A percentile compares a stretch with the other conserved stretches of the same genome.
phyloP scores from a whole-genome alignment of 176 grass and related monocot genomes.

The Rhynchospora breviuscula region DNA sequence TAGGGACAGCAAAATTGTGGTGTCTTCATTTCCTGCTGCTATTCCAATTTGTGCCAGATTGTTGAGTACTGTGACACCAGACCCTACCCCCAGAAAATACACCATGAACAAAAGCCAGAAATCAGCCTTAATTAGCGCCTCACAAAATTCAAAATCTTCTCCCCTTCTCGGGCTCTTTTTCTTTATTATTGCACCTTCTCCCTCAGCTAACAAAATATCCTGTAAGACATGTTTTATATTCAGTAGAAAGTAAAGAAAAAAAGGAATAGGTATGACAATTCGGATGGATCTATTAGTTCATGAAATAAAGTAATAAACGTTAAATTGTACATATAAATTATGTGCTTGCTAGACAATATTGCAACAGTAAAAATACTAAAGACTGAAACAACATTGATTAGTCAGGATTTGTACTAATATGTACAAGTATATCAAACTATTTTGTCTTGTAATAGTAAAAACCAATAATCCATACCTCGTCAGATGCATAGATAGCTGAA shows the following conservation, averaged over 20 bases:
- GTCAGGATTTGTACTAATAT: not conserved
- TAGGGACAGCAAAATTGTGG: constrained; percentile 69
- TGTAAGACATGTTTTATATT: not conserved
- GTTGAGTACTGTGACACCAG: constrained; percentile 85
- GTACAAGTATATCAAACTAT: not conserved
- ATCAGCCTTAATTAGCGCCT: constrained; percentile 83
- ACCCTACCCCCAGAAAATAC: constrained; percentile 89
- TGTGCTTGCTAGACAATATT: too few species aligned
- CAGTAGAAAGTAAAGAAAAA: not conserved
- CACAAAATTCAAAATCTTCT: constrained; percentile 80
- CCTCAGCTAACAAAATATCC: constrained; percentile 76
- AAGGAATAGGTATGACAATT: not conserved
- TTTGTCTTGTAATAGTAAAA: not conserved
- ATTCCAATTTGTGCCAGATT: constrained; percentile 91
- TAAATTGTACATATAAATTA: not conserved
- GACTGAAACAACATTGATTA: not conserved
- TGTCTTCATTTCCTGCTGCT: constrained; percentile 68
- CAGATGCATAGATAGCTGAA: constrained; percentile 43
- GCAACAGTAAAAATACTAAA: not conserved
- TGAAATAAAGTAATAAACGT: not conserved
- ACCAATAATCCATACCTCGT: constrained; percentile 26
- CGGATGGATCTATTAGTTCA: not conserved
- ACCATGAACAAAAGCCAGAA: constrained; percentile 79
- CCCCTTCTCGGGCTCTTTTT: constrained; percentile 73
- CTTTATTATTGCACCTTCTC: constrained; percentile 78